phyloP scores from a whole-genome alignment of 2,329 filamentous ascomycete genomes.

The Ophidiomyces ophidiicola region DNA sequence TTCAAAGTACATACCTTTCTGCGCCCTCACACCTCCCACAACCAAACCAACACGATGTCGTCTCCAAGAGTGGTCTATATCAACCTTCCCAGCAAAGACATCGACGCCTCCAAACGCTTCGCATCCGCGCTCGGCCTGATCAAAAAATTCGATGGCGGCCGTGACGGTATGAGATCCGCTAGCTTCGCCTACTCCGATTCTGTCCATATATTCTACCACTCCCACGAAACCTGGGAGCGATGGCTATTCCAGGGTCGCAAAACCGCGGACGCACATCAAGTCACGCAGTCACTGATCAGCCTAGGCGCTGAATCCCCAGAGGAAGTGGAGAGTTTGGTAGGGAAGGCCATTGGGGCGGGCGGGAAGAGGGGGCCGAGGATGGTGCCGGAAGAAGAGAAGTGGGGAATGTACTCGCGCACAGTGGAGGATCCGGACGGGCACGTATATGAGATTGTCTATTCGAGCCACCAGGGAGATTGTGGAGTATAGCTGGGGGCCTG shows the following conservation, averaged over 20 bases:
- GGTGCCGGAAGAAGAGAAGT: slow-evolving; percentile 9
- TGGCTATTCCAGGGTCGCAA: slow-evolving; percentile 8
- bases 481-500: no score
- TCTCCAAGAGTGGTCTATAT: slow-evolving; percentile 3
- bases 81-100: slow-evolving; percentile 9
- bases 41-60: slow-evolving; percentile 5
- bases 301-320: slow-evolving; percentile 8
- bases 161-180: neutral
- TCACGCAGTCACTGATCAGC: slow-evolving; percentile 6
- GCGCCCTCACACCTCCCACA: no score
- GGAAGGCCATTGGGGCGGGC: slow-evolving; percentile 10
- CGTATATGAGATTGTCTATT: slow-evolving; percentile 11
- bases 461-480: neutral
- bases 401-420: slow-evolving; percentile 10
- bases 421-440: slow-evolving; percentile 13
- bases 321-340: slow-evolving; percentile 8
- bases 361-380: slow-evolving; percentile 10
- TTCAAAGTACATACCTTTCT: no score
- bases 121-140: slow-evolving; percentile 9
- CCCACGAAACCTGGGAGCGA: slow-evolving; percentile 3
- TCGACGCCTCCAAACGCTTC: slow-evolving; percentile 11
- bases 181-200: slow-evolving; percentile 7
- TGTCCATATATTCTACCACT: slow-evolving; percentile 9
- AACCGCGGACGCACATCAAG: slow-evolving; percentile 2
- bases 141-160: neutral